These are phyloP conservation scores for Sclerospora graminicola DNA, from an alignment of 352 stramenopile genomes.

Conservation along the genomic window DNA sequence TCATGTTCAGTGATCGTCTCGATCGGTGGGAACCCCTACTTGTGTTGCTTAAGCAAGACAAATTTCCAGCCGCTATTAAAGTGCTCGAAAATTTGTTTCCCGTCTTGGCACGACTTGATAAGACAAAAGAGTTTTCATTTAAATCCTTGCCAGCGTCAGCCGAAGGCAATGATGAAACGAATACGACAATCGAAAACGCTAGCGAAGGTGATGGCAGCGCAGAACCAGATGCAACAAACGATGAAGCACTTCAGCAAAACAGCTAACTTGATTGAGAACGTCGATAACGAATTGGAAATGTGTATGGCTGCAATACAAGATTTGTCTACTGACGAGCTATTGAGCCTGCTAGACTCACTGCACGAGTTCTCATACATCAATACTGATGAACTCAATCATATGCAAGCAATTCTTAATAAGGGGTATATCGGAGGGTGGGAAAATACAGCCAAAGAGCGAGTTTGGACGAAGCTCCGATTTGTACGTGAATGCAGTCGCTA, in stretches of 20 bases:
- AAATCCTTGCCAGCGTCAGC: background rate
- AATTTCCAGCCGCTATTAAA: slow-evolving; percentile 51
- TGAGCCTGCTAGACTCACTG: slow-evolving; percentile 44
- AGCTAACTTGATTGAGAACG: slow-evolving; percentile 3
- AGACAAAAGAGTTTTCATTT: slow-evolving; percentile 13
- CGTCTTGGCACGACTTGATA: slow-evolving; percentile 45
- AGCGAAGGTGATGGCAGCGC: slow-evolving; percentile 5
- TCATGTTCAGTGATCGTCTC: slow-evolving; percentile 60
- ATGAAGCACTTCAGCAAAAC: background rate
- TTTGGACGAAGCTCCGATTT: slow-evolving; percentile 61
- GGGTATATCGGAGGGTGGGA: slow-evolving; percentile 77
- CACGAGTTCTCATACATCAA: slow-evolving; percentile 72
- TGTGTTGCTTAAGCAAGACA: slow-evolving; percentile 51
- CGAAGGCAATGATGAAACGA: slow-evolving; percentile 12
- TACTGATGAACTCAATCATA: slow-evolving; percentile 46
- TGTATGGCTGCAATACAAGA: slow-evolving; percentile 71
- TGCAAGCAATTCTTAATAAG: slow-evolving; percentile 72
- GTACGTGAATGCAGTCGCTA: slow-evolving; percentile 65
- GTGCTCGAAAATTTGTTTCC: slow-evolving; percentile 70
- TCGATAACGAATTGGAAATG: slow-evolving; percentile 47
- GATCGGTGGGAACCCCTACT: slow-evolving; percentile 79
- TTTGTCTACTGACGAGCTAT: slow-evolving; percentile 52
- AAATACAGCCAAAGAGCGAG: slow-evolving; percentile 46
- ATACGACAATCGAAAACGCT: slow-evolving; percentile 9
- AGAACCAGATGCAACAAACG: slow-evolving; percentile 2